phyloP scores from a whole-genome alignment of 2,329 filamentous ascomycete species.

The Exophiala alcalophila region DNA sequence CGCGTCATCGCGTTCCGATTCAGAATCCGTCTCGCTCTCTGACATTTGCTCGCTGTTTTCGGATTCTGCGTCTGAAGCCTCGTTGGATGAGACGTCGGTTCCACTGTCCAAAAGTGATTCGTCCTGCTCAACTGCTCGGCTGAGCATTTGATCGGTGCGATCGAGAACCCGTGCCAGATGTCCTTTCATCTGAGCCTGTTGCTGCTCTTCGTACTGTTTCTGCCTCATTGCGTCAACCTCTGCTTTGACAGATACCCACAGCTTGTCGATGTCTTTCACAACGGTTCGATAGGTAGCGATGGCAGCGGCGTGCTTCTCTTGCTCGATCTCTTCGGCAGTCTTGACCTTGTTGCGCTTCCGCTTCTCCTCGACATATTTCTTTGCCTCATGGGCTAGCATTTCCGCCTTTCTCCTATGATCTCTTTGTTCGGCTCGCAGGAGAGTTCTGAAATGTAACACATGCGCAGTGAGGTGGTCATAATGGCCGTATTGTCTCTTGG shows the following conservation, averaged over 20 bases:
- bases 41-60: constrained; percentile 46
- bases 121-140: constrained; percentile 22
- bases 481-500: constrained; percentile 77
- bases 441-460: constrained; percentile 72
- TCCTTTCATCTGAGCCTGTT: constrained; percentile 50
- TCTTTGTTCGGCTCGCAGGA: constrained; percentile 77
- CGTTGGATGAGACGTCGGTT: constrained; percentile 27
- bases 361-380: constrained; percentile 62
- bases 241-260: constrained; percentile 57
- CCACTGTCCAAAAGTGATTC: constrained; percentile 30
- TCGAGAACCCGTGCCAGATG: constrained; percentile 53
- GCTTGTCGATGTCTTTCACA: constrained; percentile 59
- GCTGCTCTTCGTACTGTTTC: constrained; percentile 60
- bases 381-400: constrained; percentile 28
- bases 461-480: constrained; percentile 81
- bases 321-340: constrained; percentile 68
- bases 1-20: constrained; percentile 41
- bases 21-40: constrained; percentile 45
- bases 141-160: constrained; percentile 59
- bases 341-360: constrained; percentile 44
- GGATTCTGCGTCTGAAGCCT: constrained; percentile 37
- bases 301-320: constrained; percentile 68
- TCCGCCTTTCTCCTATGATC: constrained; percentile 44
- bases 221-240: constrained; percentile 58
- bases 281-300: constrained; percentile 69